Percentiles rank a stretch among this genome's conserved stretches.
phyloP scores from a whole-genome alignment of 2,329 filamentous ascomycete genomes.

The Anthostomella pinea region DNA sequence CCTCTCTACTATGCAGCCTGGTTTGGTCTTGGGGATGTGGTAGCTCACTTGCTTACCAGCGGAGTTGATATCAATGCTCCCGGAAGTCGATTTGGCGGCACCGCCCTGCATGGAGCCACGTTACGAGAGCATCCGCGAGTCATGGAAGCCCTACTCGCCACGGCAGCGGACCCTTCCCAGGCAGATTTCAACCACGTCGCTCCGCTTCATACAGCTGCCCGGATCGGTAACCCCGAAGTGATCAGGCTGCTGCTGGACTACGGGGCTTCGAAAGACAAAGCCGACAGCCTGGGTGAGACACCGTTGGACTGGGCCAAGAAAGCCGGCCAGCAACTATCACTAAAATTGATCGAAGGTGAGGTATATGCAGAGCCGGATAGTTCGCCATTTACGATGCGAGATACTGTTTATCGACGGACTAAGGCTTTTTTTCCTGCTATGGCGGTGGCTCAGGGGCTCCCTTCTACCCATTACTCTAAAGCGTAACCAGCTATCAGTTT shows the following conservation, averaged over 20 bases:
- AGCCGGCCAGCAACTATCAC: conserved; percentile 6
- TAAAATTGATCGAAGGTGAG: too few species aligned
- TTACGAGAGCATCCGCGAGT: conserved; percentile 3
- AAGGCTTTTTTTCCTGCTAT: too few species aligned
- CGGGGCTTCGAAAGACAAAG: not conserved
- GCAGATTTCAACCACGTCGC: conserved; percentile 1
- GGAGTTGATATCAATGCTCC: conserved; percentile 3
- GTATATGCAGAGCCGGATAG: too few species aligned
- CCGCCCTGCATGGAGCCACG: conserved; percentile 11
- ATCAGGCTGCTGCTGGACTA: conserved; percentile 1
- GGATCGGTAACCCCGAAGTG: conserved; percentile 1
- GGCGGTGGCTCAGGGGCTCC: too few species aligned
- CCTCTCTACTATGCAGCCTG: conserved; percentile 11
- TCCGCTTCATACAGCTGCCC: conserved; percentile 6
- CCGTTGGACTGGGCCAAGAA: conserved; percentile 7
- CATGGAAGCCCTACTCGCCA: conserved; percentile 7
- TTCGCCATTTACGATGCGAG: too few species aligned
- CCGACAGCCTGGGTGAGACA: conserved; percentile 6
- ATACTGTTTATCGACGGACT: too few species aligned
- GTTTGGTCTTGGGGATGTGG: conserved; percentile 8
- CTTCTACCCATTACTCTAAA: too few species aligned
- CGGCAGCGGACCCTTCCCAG: conserved; percentile 6
- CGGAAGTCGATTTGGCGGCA: conserved; percentile 12
- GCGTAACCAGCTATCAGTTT: too few species aligned
- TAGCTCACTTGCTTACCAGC: not conserved